Evolutionary conservation across 192 early-diverging fungal species (phyloP).

Genomic region (Chytriomyces hyalinus): DNA sequence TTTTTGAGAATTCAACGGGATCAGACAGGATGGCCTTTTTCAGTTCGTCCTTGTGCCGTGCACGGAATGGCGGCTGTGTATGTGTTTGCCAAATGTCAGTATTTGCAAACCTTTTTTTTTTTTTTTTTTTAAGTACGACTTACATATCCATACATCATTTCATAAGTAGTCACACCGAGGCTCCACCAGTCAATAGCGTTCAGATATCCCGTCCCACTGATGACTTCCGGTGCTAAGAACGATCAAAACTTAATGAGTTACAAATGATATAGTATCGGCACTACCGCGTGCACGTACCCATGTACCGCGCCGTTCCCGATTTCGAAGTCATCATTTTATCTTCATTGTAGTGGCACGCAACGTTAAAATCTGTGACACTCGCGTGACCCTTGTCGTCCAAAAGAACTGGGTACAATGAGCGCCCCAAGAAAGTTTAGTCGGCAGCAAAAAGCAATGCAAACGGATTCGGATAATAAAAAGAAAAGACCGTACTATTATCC

Average conservation of each 20-base stretch:
- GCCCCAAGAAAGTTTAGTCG: not conserved
- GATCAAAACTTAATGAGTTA: constrained; percentile 48
- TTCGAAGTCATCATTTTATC: constrained; percentile 77
- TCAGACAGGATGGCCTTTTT: constrained; percentile 72
- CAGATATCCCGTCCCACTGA: constrained; percentile 59
- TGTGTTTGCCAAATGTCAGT: too few species aligned
- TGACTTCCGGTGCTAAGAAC: constrained; percentile 55
- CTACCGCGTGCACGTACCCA: too few species aligned
- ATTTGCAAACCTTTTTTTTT: constrained; percentile 51
- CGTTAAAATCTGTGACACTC: constrained; percentile 95
- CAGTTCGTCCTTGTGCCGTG: constrained; percentile 72
- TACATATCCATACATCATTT: constrained; percentile 74
- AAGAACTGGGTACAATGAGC: constrained; percentile 52
- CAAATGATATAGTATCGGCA: too few species aligned
- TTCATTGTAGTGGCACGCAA: constrained; percentile 77
- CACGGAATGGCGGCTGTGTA: constrained; percentile 75
- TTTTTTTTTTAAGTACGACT: not conserved
- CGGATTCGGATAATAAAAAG: too few species aligned
- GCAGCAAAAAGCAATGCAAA: constrained; percentile 72
- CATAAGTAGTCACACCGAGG: constrained; percentile 76
- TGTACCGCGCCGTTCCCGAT: constrained; percentile 90
- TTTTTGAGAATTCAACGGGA: constrained; percentile 68
- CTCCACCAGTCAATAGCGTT: constrained; percentile 78
- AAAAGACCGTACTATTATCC: constrained; percentile 67
- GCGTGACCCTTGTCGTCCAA: constrained; percentile 84